Evolutionary conservation across 139 green algal species (phyloP), one percentile per base, ranked within the genome.

Genomic region (Eudorina sp.): DNA sequence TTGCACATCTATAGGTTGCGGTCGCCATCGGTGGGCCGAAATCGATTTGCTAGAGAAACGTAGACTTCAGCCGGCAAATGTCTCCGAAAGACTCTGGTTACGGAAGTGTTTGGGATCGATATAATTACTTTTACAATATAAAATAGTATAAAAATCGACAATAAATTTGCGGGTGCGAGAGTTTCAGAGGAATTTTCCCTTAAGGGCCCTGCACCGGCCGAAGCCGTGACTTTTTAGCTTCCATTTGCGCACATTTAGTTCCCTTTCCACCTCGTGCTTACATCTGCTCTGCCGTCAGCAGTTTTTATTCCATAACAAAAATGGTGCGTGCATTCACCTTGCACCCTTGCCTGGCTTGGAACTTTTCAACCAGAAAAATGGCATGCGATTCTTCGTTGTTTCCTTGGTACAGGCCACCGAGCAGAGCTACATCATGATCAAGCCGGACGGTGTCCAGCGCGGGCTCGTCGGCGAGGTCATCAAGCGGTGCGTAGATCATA

Each of bases 381-480:
- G n/a, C 19, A 6, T 40, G 40, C 21, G 11, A 45, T 45, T 29
- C 5, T 7, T 75, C 13, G 16, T 25, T 19, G 11, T 75, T 48
- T 43, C 68, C 13, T 53, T 23, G 41, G 29, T 18, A 45, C 77
- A 85, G 86, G 86, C 86, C 45, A 82, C 51, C 64, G 91, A 94
- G 70, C 86, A 89, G 58, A 91, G 86, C 45, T 95, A 94, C 85
- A 94, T 95, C 75, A 95, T 95, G 92, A 95, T 95, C 91, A 95
- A 95, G 91, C 91, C 86, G 36, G 92, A 95, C 46, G 92, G 92
- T 85, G 91, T 95, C 31, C 94, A 96, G 93, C 91, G 94, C n/a
- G 92, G 92, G 64, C 90, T 96, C 43, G 90, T 96, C 16, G 90
- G 92, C 62, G 93, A 96, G 77, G 89, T 96, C 64, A 96, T 96